phyloP scores from a whole-genome alignment of 257 asterid genomes.

The Solanum sejunctum region DNA sequence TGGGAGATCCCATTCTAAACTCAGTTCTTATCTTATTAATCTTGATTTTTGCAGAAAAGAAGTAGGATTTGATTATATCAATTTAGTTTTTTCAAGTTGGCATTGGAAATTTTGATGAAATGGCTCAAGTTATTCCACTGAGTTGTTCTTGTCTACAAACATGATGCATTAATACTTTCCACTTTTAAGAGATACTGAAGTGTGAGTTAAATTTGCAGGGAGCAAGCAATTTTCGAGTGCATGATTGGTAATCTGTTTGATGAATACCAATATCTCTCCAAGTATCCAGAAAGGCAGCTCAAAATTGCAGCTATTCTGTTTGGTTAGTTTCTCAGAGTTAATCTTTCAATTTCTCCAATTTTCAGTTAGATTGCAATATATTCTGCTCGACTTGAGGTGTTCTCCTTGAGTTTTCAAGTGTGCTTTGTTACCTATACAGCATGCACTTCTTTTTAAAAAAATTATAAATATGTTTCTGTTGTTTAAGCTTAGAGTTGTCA shows the following conservation, averaged over 20 bases:
- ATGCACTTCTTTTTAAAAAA: neutral
- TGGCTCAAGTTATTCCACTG: neutral
- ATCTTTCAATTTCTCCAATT: neutral
- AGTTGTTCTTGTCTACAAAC: neutral
- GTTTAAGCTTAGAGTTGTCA: neutral
- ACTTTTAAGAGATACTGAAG: neutral
- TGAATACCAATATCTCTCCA: conserved; percentile 74
- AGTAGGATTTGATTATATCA: neutral
- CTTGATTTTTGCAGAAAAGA: neutral
- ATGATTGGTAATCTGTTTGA: conserved; percentile 82
- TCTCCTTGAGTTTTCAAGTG: neutral
- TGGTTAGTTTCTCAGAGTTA: conserved; percentile 39
- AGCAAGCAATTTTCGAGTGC: conserved; percentile 62
- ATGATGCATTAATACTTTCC: neutral
- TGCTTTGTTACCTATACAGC: neutral
- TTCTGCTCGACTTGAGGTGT: neutral
- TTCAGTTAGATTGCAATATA: neutral
- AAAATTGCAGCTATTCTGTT: conserved; percentile 69
- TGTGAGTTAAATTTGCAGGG: conserved; percentile 40
- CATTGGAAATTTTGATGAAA: neutral
- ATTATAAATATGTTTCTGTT: neutral
- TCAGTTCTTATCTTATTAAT: neutral
- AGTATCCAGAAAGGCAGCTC: conserved; percentile 88
- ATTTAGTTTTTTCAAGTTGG: neutral
- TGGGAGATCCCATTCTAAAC: neutral